Evolutionary conservation across 352 stramenopile genomes (phyloP).

Genomic region (Saprolegnia diclina): DNA sequence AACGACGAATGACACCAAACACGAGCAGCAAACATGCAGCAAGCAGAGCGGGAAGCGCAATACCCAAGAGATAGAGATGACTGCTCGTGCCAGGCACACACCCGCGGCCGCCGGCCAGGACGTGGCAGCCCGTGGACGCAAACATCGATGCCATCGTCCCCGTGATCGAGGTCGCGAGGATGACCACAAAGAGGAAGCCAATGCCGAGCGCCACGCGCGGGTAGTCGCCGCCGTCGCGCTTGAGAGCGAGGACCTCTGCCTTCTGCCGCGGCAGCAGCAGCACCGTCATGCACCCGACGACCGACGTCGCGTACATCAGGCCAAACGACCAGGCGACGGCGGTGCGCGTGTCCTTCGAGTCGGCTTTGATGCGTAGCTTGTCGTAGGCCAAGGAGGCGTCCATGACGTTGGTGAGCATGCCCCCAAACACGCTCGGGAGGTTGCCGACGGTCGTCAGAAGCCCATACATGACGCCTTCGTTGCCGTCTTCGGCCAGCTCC

Average conservation of each 20-base stretch:
- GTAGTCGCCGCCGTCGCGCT: conserved; percentile 4
- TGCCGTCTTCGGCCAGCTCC: conserved; percentile 42
- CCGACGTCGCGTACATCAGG: conserved; percentile 3
- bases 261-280: conserved; percentile 5
- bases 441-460: conserved; percentile 23
- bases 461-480: conserved; percentile 24
- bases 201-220: neutral
- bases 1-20: no score
- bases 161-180: conserved; percentile 33
- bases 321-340: conserved; percentile 28
- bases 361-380: neutral
- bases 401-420: conserved; percentile 11
- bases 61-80: neutral
- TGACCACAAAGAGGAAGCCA: conserved; percentile 11
- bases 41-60: no score
- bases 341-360: conserved; percentile 30
- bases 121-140: conserved; percentile 32
- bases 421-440: conserved; percentile 14
- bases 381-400: neutral
- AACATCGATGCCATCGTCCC: conserved; percentile 41
- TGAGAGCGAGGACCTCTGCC: conserved; percentile 1
- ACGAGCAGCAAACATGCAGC: no score
- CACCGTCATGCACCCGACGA: conserved; percentile 14
- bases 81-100: conserved; percentile 18
- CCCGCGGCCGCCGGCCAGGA: conserved; percentile 36